These are phyloP conservation scores for Sherardia arvensis DNA, from an alignment of 257 asterid species.

Conservation along the genomic window DNA sequence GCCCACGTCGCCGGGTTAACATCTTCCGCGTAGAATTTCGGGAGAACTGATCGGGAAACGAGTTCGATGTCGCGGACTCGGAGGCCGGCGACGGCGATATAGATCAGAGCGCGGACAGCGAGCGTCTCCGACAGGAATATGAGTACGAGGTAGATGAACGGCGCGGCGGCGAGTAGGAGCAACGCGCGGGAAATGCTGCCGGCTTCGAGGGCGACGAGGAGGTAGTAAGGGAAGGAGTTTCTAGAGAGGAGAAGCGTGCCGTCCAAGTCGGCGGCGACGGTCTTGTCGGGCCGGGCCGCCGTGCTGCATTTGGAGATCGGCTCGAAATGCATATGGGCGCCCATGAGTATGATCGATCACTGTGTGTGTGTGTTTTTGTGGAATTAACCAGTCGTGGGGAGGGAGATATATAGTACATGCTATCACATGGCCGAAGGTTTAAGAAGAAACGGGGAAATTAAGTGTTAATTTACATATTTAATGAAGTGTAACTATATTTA, in stretches of 20 bases:
- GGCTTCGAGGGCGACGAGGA: slow-evolving; percentile 82
- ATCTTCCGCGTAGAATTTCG: slow-evolving; percentile 75
- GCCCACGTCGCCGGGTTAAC: slow-evolving; percentile 62
- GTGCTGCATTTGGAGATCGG: slow-evolving; percentile 44
- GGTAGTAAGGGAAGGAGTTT: slow-evolving; percentile 65
- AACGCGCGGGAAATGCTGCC: slow-evolving; percentile 66
- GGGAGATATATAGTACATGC: slow-evolving; percentile 1
- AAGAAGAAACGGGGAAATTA: slow-evolving; percentile 39
- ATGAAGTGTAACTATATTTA: too few relatives aligned
- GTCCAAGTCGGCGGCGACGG: slow-evolving; percentile 79
- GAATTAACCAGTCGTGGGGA: not conserved
- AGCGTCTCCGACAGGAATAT: slow-evolving; percentile 50
- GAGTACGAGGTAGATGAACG: slow-evolving; percentile 44
- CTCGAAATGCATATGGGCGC: slow-evolving; percentile 34
- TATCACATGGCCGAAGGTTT: slow-evolving; percentile 25
- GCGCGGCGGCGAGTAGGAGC: slow-evolving; percentile 40
- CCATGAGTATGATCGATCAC: slow-evolving; percentile 31
- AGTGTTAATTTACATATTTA: not conserved
- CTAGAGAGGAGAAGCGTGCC: slow-evolving; percentile 58
- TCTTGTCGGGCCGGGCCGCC: slow-evolving; percentile 46
- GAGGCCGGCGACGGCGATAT: slow-evolving; percentile 57
- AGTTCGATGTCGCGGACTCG: slow-evolving; percentile 64
- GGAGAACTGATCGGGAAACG: slow-evolving; percentile 72
- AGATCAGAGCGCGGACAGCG: slow-evolving; percentile 43
- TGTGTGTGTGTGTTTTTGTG: slow-evolving; percentile 10